Evolutionary conservation across 805 yeast genomes (phyloP), one percentile per base, ranked within the genome.

Genomic region (Schizosaccharomyces japonicus): DNA sequence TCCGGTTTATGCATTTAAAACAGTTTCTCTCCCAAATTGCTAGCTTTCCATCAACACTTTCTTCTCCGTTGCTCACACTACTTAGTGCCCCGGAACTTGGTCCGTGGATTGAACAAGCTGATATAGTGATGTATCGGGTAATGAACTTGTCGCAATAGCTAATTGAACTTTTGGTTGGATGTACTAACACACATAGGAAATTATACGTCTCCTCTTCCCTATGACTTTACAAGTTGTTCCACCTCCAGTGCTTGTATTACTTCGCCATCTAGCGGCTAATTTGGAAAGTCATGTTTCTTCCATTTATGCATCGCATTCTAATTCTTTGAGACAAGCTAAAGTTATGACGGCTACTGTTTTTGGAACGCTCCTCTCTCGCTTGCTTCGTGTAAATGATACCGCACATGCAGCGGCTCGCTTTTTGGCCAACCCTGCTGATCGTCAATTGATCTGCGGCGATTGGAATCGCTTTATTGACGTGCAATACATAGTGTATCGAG

Each of bases 1-100:
- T 82, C 49, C 66, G 85, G 51, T 76, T 66, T 56, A 70, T 81
- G 74, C 80, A 77, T 49, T 59, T 78, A 50, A 73, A 72, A 50
- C 72, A 72, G 54, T 60, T 83, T 30, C 68, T 75, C 47, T 62
- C 69, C n/a, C 60, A 70, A 26, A 59, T 80, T 45, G 57, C 66
- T 6, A 63, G 72, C 6, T 80, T 75, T 58, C 70, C 64, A 49
- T 60, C 66, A 66, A 66, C 73, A 1, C 65, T 81, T 48, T 42
- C 33, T 4, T 30, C 46, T 13, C 17, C 33, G 17, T 23, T 42
- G 15, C n/a, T 29, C 13, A 30, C 46, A 15, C 25, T 42, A 13
- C 33, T 42, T 8, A 13, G 30, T 21, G 17, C 31, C 2, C 48
- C 39, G 7, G 31, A 13, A n/a, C 15, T 45, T n/a, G n/a, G 27